Conservation (phyloP, 1,139 yeast genomes). For the Blastobotrys apis region DNA sequence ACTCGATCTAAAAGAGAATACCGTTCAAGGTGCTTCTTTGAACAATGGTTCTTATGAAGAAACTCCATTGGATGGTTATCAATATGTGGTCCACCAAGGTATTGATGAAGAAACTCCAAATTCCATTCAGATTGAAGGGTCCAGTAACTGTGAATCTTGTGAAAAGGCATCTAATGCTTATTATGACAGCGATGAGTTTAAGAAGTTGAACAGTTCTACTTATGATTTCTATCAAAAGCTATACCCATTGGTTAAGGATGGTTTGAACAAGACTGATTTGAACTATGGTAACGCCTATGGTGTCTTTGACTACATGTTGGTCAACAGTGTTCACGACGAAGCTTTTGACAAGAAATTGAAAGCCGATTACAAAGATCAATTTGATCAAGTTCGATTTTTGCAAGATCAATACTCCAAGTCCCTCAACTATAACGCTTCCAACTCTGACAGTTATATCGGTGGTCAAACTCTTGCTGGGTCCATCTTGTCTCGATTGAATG, state of each 20-base stretch:
- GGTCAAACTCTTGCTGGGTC: constrained; percentile 39
- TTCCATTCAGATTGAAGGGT: constrained; percentile 41
- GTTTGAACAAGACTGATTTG: constrained; percentile 30
- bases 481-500: constrained; percentile 34
- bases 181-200: constrained; percentile 31
- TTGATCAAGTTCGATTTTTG: constrained; percentile 34
- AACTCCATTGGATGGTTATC: constrained; percentile 42
- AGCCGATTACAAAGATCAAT: constrained; percentile 23
- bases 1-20: constrained; percentile 24
- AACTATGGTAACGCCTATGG: constrained; percentile 39
- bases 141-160: constrained; percentile 39
- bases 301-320: constrained; percentile 40
- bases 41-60: constrained; percentile 39
- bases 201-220: constrained; percentile 34
- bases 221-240: constrained; percentile 38
- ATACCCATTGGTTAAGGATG: constrained; percentile 23
- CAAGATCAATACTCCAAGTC: constrained; percentile 40
- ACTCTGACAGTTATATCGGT: constrained; percentile 37
- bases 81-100: constrained; percentile 40
- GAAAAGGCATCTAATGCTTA: constrained; percentile 33
- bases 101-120: constrained; percentile 37
- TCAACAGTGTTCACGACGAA: constrained; percentile 40
- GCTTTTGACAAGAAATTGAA: constrained; percentile 34
- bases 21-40: constrained; percentile 29
- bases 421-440: constrained; percentile 34